Conservation (phyloP, 2,329 filamentous ascomycete species). For the Pezicula radicicola region DNA sequence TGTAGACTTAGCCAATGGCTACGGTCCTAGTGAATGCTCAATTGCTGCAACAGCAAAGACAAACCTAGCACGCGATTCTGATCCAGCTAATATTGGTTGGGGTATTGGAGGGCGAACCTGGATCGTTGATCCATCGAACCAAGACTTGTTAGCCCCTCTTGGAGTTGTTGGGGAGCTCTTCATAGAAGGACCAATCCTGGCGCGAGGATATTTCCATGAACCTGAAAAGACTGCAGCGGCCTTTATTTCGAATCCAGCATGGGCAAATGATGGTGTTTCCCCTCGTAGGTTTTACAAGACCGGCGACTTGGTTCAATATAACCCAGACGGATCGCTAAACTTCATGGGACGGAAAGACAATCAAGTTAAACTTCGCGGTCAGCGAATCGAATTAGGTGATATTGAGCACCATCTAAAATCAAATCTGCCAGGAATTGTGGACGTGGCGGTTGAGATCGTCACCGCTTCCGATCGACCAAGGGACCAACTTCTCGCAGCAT, state of each 20-base stretch:
- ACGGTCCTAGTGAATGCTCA: slow-evolving; percentile 11
- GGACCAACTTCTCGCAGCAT: too few species aligned
- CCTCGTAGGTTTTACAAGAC: slow-evolving; percentile 27
- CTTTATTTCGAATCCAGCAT: slow-evolving; percentile 10
- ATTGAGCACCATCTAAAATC: too few species aligned
- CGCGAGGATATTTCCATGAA: too few species aligned
- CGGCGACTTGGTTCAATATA: slow-evolving; percentile 37
- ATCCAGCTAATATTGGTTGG: slow-evolving; percentile 8
- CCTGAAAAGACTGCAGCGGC: not conserved
- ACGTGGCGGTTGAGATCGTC: too few species aligned
- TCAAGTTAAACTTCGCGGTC: slow-evolving; percentile 47
- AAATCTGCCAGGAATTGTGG: too few species aligned
- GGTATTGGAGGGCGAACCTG: not conserved
- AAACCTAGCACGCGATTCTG: not conserved
- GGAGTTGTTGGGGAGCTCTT: too few species aligned
- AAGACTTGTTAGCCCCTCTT: too few species aligned
- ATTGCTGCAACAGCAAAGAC: not conserved
- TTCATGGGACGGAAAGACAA: slow-evolving; percentile 62
- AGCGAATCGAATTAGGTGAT: too few species aligned
- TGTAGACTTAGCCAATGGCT: slow-evolving; percentile 5
- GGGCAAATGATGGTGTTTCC: not conserved
- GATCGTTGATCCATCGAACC: too few species aligned
- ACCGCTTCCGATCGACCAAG: too few species aligned
- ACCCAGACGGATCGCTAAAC: slow-evolving; percentile 55
- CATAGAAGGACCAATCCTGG: too few species aligned